Evolutionary conservation across 2,329 filamentous ascomycete species (phyloP).

Genomic region (Cyanodermella asteris): DNA sequence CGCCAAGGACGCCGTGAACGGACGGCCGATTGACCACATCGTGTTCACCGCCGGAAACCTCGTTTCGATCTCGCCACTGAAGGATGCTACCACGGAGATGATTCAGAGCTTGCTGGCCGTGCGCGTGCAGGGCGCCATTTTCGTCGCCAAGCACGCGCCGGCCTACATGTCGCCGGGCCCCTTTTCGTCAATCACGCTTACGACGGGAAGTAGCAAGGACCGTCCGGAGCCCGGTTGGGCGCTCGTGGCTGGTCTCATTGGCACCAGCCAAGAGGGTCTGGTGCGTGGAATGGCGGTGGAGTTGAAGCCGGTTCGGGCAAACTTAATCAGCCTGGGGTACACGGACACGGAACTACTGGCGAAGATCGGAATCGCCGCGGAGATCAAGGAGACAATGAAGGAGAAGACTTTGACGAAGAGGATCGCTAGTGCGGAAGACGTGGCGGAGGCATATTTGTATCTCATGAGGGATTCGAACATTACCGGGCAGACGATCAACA

Average conservation of each 20-base stretch:
- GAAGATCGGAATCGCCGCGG: slow-evolving; percentile 8
- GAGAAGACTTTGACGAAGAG: slow-evolving; percentile 10
- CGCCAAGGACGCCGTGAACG: slow-evolving; percentile 7
- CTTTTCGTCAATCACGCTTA: slow-evolving; percentile 32
- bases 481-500: slow-evolving; percentile 21
- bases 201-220: slow-evolving; percentile 29
- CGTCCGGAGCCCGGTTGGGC: slow-evolving; percentile 30
- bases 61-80: slow-evolving; percentile 19
- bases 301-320: slow-evolving; percentile 40
- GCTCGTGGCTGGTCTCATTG: slow-evolving; percentile 25
- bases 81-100: slow-evolving; percentile 19
- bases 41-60: slow-evolving; percentile 33
- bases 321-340: slow-evolving; percentile 35
- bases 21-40: slow-evolving; percentile 27
- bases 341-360: slow-evolving; percentile 23
- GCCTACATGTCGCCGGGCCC: slow-evolving; percentile 38
- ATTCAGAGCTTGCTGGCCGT: slow-evolving; percentile 24
- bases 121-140: slow-evolving; percentile 22
- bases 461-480: slow-evolving; percentile 25
- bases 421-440: slow-evolving; percentile 18
- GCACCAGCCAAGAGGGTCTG: slow-evolving; percentile 28
- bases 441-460: slow-evolving; percentile 26
- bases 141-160: slow-evolving; percentile 21
- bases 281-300: slow-evolving; percentile 37
- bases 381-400: slow-evolving; percentile 9